Evolutionary conservation across 805 yeast species (phyloP), one percentile per base, ranked within the genome.

Genomic region (Schwanniomyces occidentalis): DNA sequence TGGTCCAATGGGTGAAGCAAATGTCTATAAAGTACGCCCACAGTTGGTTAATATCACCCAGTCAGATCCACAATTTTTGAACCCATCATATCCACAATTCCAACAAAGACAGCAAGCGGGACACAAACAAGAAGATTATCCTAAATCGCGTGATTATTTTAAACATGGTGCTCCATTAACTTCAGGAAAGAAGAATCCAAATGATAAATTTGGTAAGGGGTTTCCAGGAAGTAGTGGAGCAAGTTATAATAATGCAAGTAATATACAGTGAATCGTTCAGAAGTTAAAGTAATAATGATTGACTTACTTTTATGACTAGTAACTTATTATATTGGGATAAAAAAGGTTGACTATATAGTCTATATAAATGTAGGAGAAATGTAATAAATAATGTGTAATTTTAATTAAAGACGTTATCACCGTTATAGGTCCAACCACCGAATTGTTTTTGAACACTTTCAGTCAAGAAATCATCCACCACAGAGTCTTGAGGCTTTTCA

Each of bases 341-440:
- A 4, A 27, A 5, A 10, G 30, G 15, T 19, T 27, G 15, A 27
- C n/a, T 2, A 16, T 25, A 14, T 25, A n/a, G n/a, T n/a, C n/a
- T n/a, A n/a, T n/a, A n/a, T n/a, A n/a, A n/a, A n/a, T n/a, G n/a
- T n/a, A n/a, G n/a, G n/a, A n/a, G n/a, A 21, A 21, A 21, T 21
- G 23, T 21, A 8, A 10, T 8, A 21, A 20, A 23, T 15, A 30
- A 23, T 12, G 24, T 8, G 9, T 8, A 6, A 10, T 19, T 13
- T 27, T 32, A 30, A 19, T 38, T 43, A 28, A 58, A 48, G 14
- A 59, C 56, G 12, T 51, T 63, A 31, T 73, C 81, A 2, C 93
- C 95, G 30, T 82, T 86, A 61, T 90, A 91, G 2, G 98, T 91
- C 99, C 99, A 93, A 5, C 99, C 98, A 30, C 96, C 98, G 70